Base-by-base conservation (phyloP, 768 basidiomycete genomes). In the Boletellus emodensis region DNA sequence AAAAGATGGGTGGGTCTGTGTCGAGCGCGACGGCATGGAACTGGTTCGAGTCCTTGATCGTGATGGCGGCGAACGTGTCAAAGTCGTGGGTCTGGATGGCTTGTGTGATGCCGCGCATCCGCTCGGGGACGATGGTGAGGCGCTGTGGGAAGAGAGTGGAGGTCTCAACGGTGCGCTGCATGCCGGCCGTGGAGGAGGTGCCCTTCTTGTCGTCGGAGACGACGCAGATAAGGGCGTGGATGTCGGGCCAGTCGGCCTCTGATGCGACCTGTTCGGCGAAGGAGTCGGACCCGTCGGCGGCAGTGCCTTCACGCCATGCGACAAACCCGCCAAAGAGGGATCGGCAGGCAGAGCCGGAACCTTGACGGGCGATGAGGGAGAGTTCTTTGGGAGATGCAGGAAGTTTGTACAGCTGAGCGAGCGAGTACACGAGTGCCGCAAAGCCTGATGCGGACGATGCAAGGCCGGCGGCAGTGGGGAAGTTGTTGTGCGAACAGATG, bases 1-100 rank as follows among this genome's bases (percentile, higher is more conserved):
- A 99, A 70, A 99, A 98, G 71, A 98, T 98, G 38, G 96, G 96
- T 1, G 96, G 96, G 38, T 87, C 83, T 0, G 96, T 98, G 72
- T 99, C 96, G 56, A 98, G 85, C 44, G 89, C 90, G 57, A 97
- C 92, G 24, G 96, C 94, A 65, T 99, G 96, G 83, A 99, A 99
- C 74, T 92, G 88, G 74, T 99, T 99, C 45, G 93, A 95, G 68
- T 99, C 96, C 43, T 81, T 83, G 93, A 98, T 99, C 18, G 96
- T 99, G 67, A 97, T 81, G 53, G 74, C 72, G 0, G 94, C 96
- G 58, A 99, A 99, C 0, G 81, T 57, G 61, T 93, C 84, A 67
- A 99, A 99, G 71, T 98, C 89, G 57, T 76, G 80, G 1, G 65
- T 73, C 41, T 69, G 64, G 70, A 99, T 98, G 18, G 96, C 95